Evolutionary conservation across 805 yeast species (phyloP).

Genomic region (Ogataea trehaloabstinens): DNA sequence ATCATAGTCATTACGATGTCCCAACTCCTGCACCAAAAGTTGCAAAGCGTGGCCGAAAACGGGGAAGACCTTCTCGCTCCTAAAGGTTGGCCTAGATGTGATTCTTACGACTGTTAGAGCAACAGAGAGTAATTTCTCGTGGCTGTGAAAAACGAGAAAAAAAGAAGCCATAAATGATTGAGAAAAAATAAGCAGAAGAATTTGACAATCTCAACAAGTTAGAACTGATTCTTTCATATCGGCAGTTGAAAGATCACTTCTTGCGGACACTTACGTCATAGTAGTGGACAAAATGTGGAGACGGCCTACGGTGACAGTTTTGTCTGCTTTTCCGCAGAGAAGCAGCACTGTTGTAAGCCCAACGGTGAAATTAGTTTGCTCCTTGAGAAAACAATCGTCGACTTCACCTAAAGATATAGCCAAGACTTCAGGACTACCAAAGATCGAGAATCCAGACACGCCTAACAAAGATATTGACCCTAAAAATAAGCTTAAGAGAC

Average conservation of each 20-base stretch:
- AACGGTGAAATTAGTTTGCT: too few species aligned
- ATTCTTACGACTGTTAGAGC: slow-evolving; percentile 6
- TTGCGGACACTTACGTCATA: too few species aligned
- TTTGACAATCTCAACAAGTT: too few species aligned
- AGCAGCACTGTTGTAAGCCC: too few species aligned
- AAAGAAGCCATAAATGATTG: neutral
- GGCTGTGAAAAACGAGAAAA: neutral
- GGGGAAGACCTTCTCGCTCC: slow-evolving; percentile 1
- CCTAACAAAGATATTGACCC: slow-evolving; percentile 36
- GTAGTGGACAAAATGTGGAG: too few species aligned
- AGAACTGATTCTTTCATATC: too few species aligned
- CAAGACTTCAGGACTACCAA: slow-evolving; percentile 32
- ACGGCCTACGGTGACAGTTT: too few species aligned
- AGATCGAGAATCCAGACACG: slow-evolving; percentile 32
- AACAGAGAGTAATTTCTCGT: neutral
- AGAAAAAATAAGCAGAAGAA: too few species aligned
- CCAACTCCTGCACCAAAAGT: slow-evolving; percentile 19
- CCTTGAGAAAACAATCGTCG: slow-evolving; percentile 1
- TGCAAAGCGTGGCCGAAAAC: slow-evolving; percentile 17
- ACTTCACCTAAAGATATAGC: slow-evolving; percentile 30
- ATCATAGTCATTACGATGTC: slow-evolving; percentile 57
- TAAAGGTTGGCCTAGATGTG: slow-evolving; percentile 17
- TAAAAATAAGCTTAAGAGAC: slow-evolving; percentile 29
- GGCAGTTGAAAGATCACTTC: too few species aligned
- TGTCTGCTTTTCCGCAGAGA: too few species aligned